These are phyloP conservation scores for Amanita molliuscula DNA, from an alignment of 768 basidiomycete species.

Conservation along the genomic window DNA sequence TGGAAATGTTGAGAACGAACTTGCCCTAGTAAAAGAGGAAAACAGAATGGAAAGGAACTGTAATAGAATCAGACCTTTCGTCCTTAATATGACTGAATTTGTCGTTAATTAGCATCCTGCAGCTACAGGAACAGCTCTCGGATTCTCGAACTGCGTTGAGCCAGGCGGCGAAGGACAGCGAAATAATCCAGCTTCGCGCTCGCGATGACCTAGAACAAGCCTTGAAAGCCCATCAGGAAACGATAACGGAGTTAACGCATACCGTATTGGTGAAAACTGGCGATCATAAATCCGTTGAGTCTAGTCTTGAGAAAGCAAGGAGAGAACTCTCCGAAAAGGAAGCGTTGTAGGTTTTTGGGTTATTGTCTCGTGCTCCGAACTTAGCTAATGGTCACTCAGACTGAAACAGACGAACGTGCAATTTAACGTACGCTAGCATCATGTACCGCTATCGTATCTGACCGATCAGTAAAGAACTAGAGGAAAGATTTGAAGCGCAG, in stretches of 20 bases:
- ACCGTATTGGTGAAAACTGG: background rate
- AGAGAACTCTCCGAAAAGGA: background rate
- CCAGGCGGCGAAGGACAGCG: background rate
- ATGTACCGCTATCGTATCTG: background rate
- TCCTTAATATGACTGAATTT: background rate
- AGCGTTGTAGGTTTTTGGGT: background rate
- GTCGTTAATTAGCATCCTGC: background rate
- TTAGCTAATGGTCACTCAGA: background rate
- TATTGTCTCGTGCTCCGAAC: background rate
- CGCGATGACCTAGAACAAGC: background rate
- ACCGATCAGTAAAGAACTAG: constrained; percentile 24
- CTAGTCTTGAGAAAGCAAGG: background rate
- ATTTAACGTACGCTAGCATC: constrained; percentile 5
- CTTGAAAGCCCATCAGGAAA: background rate
- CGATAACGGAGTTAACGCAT: background rate
- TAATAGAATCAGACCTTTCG: background rate
- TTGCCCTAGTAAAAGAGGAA: background rate
- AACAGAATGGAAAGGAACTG: background rate
- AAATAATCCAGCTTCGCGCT: background rate
- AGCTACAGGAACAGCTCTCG: background rate
- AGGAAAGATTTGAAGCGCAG: constrained; percentile 55
- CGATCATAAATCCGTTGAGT: background rate
- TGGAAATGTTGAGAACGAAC: background rate
- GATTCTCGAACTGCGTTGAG: background rate
- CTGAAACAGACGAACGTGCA: constrained; percentile 2